Conservation (phyloP, 805 yeast genomes). For the Kazachstania africana region DNA sequence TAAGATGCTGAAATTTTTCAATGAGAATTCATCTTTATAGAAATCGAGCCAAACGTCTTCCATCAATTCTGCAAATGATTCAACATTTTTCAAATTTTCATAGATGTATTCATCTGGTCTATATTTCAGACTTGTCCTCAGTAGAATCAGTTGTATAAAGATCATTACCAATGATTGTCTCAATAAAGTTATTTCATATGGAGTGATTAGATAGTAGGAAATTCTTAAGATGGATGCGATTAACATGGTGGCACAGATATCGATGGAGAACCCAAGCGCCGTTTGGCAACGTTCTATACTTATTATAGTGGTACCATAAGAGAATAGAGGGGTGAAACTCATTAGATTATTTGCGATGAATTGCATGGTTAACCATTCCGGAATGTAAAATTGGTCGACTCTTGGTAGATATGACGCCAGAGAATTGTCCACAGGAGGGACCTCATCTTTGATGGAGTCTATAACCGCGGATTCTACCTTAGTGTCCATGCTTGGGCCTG, state of each 20-base stretch:
- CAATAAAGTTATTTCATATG: constrained; percentile 68
- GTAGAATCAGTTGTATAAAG: constrained; percentile 55
- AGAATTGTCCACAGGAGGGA: constrained; percentile 8
- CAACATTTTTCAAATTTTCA: constrained; percentile 28
- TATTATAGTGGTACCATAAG: constrained; percentile 75
- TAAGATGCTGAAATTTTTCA: constrained; percentile 14
- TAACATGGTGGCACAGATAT: constrained; percentile 85
- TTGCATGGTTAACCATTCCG: constrained; percentile 42
- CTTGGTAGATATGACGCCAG: constrained; percentile 24
- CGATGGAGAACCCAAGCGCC: constrained; percentile 77
- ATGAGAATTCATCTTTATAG: constrained; percentile 20
- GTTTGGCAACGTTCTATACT: constrained; percentile 53
- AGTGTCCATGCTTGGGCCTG: no score
- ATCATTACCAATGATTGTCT: constrained; percentile 80
- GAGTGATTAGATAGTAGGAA: constrained; percentile 65
- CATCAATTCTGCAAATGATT: constrained; percentile 19
- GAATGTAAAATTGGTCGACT: constrained; percentile 34
- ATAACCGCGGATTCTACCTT: no score
- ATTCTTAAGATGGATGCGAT: constrained; percentile 64
- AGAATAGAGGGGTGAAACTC: constrained; percentile 72
- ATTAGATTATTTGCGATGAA: constrained; percentile 52
- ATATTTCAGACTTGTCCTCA: constrained; percentile 50
- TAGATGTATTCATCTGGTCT: constrained; percentile 36
- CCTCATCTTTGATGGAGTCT: background rate
- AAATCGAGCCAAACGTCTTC: constrained; percentile 26